Base-by-base conservation (phyloP, 768 basidiomycete species). In the Atractiella rhizophila region DNA sequence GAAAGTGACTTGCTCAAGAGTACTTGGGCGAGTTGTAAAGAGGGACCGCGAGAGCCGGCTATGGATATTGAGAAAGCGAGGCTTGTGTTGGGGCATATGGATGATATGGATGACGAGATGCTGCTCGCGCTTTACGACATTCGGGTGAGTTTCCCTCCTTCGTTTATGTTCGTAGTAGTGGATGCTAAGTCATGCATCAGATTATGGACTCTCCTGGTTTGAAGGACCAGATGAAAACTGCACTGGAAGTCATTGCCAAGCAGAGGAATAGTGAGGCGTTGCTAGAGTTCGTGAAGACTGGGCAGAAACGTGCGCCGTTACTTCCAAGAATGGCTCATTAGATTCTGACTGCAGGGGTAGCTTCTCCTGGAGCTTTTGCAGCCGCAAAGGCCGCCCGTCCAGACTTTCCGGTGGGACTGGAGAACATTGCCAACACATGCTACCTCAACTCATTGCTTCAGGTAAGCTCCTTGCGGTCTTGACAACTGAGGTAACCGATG, bases 391-490 rank as follows among this genome's bases (percentile, higher is more conserved):
- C 42, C 35, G 16, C 48, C 37, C 1, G 45, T 44, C 12, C 35
- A 11, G 79, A 81, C 46, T 64, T 76, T 53, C 82, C 82, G 21
- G 68, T 81, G 42, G 83, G 82, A 5, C 65, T 86, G 23, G 76
- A 83, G 54, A 82, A 86, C 41, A 50, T 63, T 21, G 82, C 81
- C 34, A 96, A 94, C 55, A 88, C 82, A 2, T 98, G 91, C 60
- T 98, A 94, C 59, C 64, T 94, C 51, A 98, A 98, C 58, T 88
- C 85, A 49, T 79, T 77, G 12, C 62, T 96, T 35, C 88, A 96
- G 62, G 15, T 77, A 73, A 63, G 76, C 25, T n/a, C 19, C 29
- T 16, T 34, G 29, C 20, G 15, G 33, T 19, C 36, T 10, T 12
- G 13, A 20, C 41, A 7, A 45, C 27, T 24, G 28, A 34, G 20